Evolutionary conservation across 1,284 basidiomycete genomes (phyloP).

Genomic region (Ganoderma lucidum): DNA sequence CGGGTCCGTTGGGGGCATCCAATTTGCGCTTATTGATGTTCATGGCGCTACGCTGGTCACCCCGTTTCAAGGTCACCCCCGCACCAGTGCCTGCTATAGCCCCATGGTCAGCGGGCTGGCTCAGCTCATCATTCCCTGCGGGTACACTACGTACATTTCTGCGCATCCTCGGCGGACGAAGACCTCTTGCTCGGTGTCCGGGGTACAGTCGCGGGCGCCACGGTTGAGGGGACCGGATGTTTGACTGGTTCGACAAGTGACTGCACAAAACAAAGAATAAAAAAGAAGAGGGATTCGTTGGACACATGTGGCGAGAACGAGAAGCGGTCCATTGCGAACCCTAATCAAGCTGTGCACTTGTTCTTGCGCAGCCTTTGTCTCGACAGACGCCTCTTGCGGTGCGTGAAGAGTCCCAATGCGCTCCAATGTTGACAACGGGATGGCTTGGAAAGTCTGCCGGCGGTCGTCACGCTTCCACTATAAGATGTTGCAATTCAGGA

Average conservation of each 20-base stretch:
- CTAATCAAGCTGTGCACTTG: slow-evolving; percentile 62
- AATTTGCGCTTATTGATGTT: slow-evolving; percentile 41
- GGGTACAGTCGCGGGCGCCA: background rate
- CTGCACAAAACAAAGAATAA: slow-evolving; percentile 56
- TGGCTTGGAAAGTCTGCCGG: slow-evolving; percentile 55
- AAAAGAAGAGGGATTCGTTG: slow-evolving; percentile 49
- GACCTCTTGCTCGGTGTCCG: slow-evolving; percentile 18
- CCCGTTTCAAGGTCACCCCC: background rate
- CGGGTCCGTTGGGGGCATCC: slow-evolving; percentile 25
- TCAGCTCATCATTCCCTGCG: slow-evolving; percentile 11
- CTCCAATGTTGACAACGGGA: slow-evolving; percentile 48
- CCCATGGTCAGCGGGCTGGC: slow-evolving; percentile 11
- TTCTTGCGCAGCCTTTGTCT: slow-evolving; percentile 36
- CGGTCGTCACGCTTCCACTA: slow-evolving; percentile 55
- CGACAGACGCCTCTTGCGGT: slow-evolving; percentile 38
- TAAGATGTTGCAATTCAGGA: slow-evolving; percentile 23
- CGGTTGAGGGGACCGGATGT: slow-evolving; percentile 14
- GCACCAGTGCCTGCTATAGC: slow-evolving; percentile 16
- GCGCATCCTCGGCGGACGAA: slow-evolving; percentile 11
- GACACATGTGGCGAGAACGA: slow-evolving; percentile 51
- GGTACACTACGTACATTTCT: slow-evolving; percentile 28
- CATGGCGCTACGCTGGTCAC: slow-evolving; percentile 32
- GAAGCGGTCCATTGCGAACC: slow-evolving; percentile 70
- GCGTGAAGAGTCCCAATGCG: slow-evolving; percentile 46
- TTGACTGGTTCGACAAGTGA: slow-evolving; percentile 45